phyloP scores from a whole-genome alignment of 768 basidiomycete species.

The Lactarius hatsudake region DNA sequence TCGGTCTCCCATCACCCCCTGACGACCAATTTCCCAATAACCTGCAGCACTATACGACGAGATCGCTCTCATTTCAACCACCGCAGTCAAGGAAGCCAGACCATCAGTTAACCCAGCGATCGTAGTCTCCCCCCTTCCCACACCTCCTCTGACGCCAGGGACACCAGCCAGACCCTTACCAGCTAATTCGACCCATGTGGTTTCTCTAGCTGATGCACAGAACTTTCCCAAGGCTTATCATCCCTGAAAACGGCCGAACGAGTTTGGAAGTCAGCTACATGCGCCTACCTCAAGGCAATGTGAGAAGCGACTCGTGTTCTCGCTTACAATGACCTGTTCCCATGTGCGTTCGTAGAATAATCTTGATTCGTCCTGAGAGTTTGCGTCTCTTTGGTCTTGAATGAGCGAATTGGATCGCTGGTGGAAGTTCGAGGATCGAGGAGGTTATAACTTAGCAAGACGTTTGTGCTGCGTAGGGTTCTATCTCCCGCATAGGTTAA shows the following conservation, averaged over 20 bases:
- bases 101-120: neutral
- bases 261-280: neutral
- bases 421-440: neutral
- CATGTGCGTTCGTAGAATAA: neutral
- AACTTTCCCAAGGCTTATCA: neutral
- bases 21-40: neutral
- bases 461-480: neutral
- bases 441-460: neutral
- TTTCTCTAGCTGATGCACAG: neutral
- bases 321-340: neutral
- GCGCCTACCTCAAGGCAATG: neutral
- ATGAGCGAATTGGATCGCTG: neutral
- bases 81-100: neutral
- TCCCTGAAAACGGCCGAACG: neutral
- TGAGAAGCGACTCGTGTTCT: neutral
- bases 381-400: neutral
- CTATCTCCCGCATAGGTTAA: neutral
- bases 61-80: neutral
- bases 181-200: neutral
- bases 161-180: neutral
- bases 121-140: neutral
- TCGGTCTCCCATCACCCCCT: neutral
- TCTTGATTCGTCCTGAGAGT: neutral
- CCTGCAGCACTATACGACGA: neutral
- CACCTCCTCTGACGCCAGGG: constrained; percentile 2